Conservation (phyloP, 257 asterid species). For the Solanum dulcamara region DNA sequence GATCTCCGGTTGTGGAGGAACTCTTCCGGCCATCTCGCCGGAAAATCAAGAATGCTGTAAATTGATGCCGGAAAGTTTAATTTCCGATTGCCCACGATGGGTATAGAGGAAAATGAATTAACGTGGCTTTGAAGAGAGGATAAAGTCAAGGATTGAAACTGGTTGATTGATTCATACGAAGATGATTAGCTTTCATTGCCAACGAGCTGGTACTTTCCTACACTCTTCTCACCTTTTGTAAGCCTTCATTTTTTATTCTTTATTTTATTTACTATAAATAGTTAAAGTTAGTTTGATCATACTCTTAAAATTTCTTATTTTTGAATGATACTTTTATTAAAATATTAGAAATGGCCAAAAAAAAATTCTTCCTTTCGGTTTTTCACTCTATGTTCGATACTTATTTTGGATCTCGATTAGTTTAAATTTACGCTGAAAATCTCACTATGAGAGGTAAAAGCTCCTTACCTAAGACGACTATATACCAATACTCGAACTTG, state of each 20-base stretch:
- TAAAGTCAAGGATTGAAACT: neutral
- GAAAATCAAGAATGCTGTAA: neutral
- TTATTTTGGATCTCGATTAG: too few species aligned
- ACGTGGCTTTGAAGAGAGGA: neutral
- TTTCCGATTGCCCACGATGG: neutral
- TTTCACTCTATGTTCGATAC: fast-evolving
- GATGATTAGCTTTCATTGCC: neutral
- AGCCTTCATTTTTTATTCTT: neutral
- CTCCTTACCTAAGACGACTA: neutral
- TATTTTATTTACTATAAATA: neutral
- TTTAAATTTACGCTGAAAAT: too few species aligned
- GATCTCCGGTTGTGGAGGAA: slow-evolving; percentile 19
- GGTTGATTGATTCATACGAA: neutral
- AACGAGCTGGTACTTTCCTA: neutral
- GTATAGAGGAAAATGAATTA: neutral
- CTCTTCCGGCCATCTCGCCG: slow-evolving; percentile 27
- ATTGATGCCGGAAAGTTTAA: neutral
- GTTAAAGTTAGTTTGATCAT: neutral
- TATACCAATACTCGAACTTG: fast-evolving
- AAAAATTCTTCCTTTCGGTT: neutral
- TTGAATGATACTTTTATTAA: neutral
- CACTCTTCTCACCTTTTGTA: neutral
- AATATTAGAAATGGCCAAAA: neutral
- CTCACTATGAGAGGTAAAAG: neutral
- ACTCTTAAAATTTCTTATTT: neutral